Evolutionary conservation across 345 rosid genomes (phyloP).

Genomic region (Dovyalis caffra): DNA sequence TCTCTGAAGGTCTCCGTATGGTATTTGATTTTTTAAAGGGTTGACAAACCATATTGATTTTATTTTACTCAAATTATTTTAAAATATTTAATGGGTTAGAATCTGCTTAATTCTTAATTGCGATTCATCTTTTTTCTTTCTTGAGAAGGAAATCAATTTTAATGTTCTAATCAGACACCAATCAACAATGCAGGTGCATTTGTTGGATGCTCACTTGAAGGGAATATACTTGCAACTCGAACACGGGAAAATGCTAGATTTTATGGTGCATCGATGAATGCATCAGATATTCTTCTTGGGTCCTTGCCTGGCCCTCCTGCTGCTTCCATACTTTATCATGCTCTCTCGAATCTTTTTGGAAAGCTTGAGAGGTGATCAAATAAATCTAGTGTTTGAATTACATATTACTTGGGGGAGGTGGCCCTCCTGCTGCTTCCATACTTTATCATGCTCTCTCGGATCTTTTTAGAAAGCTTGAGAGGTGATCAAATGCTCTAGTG

Average conservation of each 20-base stretch:
- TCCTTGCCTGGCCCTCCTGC: constrained; percentile 83
- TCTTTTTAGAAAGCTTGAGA: constrained; percentile 55
- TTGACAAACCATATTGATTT: background rate
- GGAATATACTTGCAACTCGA: constrained; percentile 72
- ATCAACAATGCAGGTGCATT: constrained; percentile 62
- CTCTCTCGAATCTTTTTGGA: constrained; percentile 64
- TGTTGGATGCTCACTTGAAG: constrained; percentile 88
- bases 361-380: constrained; percentile 46
- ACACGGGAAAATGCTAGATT: constrained; percentile 66
- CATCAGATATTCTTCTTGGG: constrained; percentile 77
- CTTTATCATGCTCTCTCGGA: constrained; percentile 75
- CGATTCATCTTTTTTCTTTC: too few relatives aligned
- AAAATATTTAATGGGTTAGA: too few relatives aligned
- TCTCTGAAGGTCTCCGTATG: background rate
- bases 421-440: constrained; percentile 88
- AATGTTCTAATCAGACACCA: background rate
- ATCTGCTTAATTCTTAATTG: background rate
- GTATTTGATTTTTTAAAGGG: background rate
- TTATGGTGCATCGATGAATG: constrained; percentile 73
- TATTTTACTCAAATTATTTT: too few relatives aligned
- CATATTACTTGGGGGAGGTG: too few relatives aligned
- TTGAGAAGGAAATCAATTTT: background rate
- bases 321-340: constrained; percentile 73
- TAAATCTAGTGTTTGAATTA: too few relatives aligned
- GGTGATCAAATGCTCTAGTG: constrained; percentile 23